Conservation (phyloP, 352 stramenopile genomes). For the Pythium aristosporum region DNA sequence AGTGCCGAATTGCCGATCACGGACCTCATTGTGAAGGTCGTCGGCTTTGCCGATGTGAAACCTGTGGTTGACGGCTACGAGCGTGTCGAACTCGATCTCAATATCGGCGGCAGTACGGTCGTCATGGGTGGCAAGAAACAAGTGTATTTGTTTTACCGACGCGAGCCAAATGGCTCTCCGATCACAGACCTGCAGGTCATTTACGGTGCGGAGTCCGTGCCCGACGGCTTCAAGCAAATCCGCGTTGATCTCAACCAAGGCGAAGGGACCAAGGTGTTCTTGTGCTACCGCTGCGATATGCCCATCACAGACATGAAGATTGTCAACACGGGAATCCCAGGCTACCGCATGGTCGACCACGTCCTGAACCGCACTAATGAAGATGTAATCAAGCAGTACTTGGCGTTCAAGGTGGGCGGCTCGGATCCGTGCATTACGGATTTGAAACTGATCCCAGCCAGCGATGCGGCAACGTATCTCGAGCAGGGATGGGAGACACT, state of each 20-base stretch:
- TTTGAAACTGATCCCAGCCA: conserved; percentile 57
- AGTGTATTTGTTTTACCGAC: conserved; percentile 80
- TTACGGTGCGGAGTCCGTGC: conserved; percentile 76
- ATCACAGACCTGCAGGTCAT: conserved; percentile 86
- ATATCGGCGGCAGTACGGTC: conserved; percentile 53
- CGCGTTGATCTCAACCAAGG: conserved; percentile 86
- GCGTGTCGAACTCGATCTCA: conserved; percentile 80
- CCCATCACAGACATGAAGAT: conserved; percentile 87
- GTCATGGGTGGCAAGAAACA: conserved; percentile 72
- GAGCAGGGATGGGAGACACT: conserved; percentile 71
- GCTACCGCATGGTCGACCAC: conserved; percentile 83
- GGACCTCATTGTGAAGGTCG: conserved; percentile 76
- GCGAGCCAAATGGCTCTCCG: conserved; percentile 72
- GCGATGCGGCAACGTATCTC: conserved; percentile 42
- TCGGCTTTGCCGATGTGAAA: conserved; percentile 49
- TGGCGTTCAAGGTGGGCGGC: conserved; percentile 82
- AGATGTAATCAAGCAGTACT: conserved; percentile 71
- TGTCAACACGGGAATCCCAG: conserved; percentile 77
- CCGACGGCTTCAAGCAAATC: conserved; percentile 87
- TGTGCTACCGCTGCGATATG: conserved; percentile 89
- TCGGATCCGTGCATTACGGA: conserved; percentile 80
- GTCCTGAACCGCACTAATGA: conserved; percentile 70
- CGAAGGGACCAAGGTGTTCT: conserved; percentile 76
- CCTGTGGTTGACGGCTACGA: conserved; percentile 72
- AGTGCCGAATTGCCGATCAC: conserved; percentile 61